Evolutionary conservation across 2,329 filamentous ascomycete species (phyloP), one percentile per base, ranked within the genome.

Genomic region (Aspergillus neotritici): DNA sequence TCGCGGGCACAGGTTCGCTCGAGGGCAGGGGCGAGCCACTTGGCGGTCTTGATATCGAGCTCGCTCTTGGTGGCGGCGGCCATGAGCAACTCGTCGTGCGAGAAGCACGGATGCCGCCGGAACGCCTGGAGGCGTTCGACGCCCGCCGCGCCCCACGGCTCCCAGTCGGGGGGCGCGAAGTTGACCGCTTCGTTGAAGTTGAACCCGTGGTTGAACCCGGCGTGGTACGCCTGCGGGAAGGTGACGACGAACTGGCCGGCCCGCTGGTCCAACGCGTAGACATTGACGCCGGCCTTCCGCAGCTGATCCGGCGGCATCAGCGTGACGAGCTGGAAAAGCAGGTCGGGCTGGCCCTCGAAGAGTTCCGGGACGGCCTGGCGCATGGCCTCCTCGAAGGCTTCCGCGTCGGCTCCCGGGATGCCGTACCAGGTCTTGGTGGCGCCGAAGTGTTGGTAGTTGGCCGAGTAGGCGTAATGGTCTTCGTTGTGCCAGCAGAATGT

Each of bases 401-500:
- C 86, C 0, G 90, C 87, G 63, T 97, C 93, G 34, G 87, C 86
- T 11, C 86, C 91, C 0, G 93, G 93, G 53, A 98, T 96, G 3
- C 93, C 93, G 58, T 98, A 98, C 93, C 93, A 98, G 0, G 93
- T 98, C 71, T 98, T 98, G 2, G 93, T 98, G 1, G 90, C 89
- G 8, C 93, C 93, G 58, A 98, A 94, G 58, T 98, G 93, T 64
- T 98, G 93, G 58, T 97, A 98, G 55, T 98, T 98, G 40, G 93
- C 86, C 1, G 93, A 98, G 63, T 97, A 98, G 2, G 93, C 85
- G 62, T 95, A 96, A 61, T 98, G 93, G 59, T 98, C 93, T 61
- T 98, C 93, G 51, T 95, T 96, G 64, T 98, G 93, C 93, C 93
- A 98, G 67, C 93, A 98, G 61, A 98, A 98, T 0, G 93, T 97